phyloP scores from a whole-genome alignment of 2,329 filamentous ascomycete genomes.

The Domatiomyces catenatus region DNA sequence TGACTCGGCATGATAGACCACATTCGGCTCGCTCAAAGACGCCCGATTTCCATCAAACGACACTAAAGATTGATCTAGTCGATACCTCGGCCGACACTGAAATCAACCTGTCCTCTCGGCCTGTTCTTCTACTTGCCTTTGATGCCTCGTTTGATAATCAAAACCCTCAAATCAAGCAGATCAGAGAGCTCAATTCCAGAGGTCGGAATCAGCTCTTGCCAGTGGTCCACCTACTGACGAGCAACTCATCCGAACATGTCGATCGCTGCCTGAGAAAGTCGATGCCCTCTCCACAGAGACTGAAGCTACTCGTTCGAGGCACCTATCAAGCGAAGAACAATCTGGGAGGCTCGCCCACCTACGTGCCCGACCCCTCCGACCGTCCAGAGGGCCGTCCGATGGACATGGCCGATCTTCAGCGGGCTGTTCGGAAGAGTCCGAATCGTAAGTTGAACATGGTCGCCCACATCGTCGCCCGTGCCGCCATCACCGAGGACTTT shows the following conservation, averaged over 20 bases:
- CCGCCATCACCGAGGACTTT: constrained; percentile 24
- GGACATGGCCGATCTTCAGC: constrained; percentile 21
- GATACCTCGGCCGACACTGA: constrained; percentile 23
- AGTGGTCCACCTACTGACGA: constrained; percentile 29
- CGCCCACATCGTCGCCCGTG: constrained; percentile 7
- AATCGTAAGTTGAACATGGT: constrained; percentile 10
- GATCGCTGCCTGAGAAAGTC: constrained; percentile 26
- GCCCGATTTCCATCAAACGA: constrained; percentile 6
- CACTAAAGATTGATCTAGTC: constrained; percentile 23
- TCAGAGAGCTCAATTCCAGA: constrained; percentile 24
- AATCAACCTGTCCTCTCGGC: constrained; percentile 23
- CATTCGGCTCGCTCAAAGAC: constrained; percentile 13
- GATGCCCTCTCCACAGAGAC: constrained; percentile 10
- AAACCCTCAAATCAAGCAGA: constrained; percentile 25
- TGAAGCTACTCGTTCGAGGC: constrained; percentile 14
- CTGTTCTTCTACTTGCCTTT: constrained; percentile 27
- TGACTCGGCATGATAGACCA: constrained; percentile 15
- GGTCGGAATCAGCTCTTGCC: constrained; percentile 23
- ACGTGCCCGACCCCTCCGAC: constrained; percentile 11
- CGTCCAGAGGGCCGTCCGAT: constrained; percentile 11
- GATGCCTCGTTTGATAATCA: constrained; percentile 28
- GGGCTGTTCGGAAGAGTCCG: constrained; percentile 18
- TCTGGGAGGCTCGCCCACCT: constrained; percentile 12
- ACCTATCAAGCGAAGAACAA: constrained; percentile 13
- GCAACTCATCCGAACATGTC: constrained; percentile 34